Evolutionary conservation across 2,329 filamentous ascomycete genomes (phyloP).

Genomic region (Aspergillus fischeri): DNA sequence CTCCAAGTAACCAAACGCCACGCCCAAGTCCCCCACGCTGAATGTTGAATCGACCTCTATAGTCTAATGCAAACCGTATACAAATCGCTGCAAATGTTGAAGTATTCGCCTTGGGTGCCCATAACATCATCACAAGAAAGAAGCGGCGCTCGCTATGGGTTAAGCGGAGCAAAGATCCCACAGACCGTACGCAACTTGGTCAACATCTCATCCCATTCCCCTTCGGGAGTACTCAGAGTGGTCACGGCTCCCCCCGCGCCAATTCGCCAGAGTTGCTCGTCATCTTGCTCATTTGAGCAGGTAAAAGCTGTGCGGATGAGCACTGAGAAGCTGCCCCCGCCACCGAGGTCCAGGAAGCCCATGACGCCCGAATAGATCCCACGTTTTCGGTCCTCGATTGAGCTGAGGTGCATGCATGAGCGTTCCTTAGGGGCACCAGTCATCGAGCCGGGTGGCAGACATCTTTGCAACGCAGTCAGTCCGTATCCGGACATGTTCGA

Average conservation of each 20-base stretch:
- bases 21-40: slow-evolving; percentile 12
- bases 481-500: slow-evolving; percentile 45
- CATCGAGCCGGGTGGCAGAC: slow-evolving; percentile 89
- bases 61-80: slow-evolving; percentile 6
- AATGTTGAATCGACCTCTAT: slow-evolving; percentile 28
- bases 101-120: slow-evolving; percentile 15
- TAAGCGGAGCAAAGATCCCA: slow-evolving; percentile 36
- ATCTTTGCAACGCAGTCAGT: slow-evolving; percentile 70
- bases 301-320: slow-evolving; percentile 76
- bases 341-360: slow-evolving; percentile 83
- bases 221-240: slow-evolving; percentile 70
- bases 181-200: slow-evolving; percentile 58
- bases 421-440: slow-evolving; percentile 93
- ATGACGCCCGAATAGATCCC: slow-evolving; percentile 84
- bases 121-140: slow-evolving; percentile 1
- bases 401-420: slow-evolving; percentile 74
- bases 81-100: slow-evolving; percentile 24
- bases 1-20: slow-evolving; percentile 4
- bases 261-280: slow-evolving; percentile 62
- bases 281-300: slow-evolving; percentile 23
- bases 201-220: slow-evolving; percentile 88
- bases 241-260: slow-evolving; percentile 91
- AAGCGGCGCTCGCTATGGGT: slow-evolving; percentile 2
- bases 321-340: slow-evolving; percentile 85
- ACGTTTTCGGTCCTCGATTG: slow-evolving; percentile 61